These are phyloP conservation scores for Scenedesmus sp. DNA, from an alignment of 163 green algal species.

Conservation along the genomic window DNA sequence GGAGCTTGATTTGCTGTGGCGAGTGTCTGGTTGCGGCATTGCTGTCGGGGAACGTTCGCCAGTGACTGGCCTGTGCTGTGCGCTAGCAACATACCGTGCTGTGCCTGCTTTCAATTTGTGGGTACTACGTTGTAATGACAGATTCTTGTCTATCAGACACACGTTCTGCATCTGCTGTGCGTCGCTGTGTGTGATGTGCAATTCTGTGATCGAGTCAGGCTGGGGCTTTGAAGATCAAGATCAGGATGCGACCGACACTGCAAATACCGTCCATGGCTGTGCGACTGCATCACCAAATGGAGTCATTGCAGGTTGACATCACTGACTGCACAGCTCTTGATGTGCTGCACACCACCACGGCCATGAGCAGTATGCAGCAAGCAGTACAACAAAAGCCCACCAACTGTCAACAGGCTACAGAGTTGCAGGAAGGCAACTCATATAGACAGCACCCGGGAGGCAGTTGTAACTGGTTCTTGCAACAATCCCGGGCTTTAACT, in stretches of 20 bases:
- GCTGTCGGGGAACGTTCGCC: neutral
- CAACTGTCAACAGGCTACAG: too few species aligned
- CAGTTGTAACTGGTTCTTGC: too few species aligned
- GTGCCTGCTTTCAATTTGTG: neutral
- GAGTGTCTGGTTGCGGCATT: neutral
- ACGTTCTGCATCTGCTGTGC: neutral
- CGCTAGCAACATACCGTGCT: neutral
- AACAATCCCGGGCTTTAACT: too few species aligned
- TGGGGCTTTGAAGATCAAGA: neutral
- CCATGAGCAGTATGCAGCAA: too few species aligned
- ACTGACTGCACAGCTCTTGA: neutral
- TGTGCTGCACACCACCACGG: neutral
- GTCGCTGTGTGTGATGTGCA: neutral
- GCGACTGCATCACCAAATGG: neutral
- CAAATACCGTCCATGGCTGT: neutral
- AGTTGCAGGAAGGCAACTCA: too few species aligned
- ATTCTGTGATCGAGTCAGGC: too few species aligned
- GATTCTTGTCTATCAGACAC: neutral
- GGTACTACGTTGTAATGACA: too few species aligned
- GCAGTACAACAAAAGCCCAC: too few species aligned
- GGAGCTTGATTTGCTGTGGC: neutral
- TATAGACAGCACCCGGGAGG: too few species aligned
- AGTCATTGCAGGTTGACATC: too few species aligned
- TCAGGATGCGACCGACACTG: neutral
- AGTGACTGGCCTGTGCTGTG: neutral